Conservation (phyloP, 2,329 filamentous ascomycete species). For the Arthrobotrys megalospora region DNA sequence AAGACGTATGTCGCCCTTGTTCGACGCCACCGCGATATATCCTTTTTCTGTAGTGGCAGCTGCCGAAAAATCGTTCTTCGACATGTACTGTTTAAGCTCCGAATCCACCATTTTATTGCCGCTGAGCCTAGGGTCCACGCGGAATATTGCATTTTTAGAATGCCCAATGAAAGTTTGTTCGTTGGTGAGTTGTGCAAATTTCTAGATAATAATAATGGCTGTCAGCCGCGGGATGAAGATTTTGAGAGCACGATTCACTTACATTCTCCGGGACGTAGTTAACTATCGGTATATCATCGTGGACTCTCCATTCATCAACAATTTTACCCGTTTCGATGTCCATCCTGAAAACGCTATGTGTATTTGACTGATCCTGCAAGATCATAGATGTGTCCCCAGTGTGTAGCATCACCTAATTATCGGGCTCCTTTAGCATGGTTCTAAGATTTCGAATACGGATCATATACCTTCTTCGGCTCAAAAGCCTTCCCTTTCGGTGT, state of each 20-base stretch:
- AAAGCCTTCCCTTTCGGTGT: slow-evolving; percentile 89
- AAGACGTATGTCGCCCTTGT: slow-evolving; percentile 96
- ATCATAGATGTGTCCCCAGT: slow-evolving; percentile 91
- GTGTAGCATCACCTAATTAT: slow-evolving; percentile 84
- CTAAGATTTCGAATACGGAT: background rate
- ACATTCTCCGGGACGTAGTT: slow-evolving; percentile 92
- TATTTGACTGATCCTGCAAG: slow-evolving; percentile 83
- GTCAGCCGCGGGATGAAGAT: slow-evolving; percentile 63
- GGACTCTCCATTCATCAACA: slow-evolving; percentile 98
- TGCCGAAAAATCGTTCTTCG: slow-evolving; percentile 97
- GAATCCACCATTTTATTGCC: slow-evolving; percentile 94
- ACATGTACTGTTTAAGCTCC: slow-evolving; percentile 93
- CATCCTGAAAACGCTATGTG: slow-evolving; percentile 95
- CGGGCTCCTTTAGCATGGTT: background rate
- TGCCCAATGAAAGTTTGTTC: slow-evolving; percentile 96
- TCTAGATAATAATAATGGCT: slow-evolving; percentile 69
- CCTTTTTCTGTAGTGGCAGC: slow-evolving; percentile 96
- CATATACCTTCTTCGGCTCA: slow-evolving; percentile 81
- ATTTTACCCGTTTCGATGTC: slow-evolving; percentile 98
- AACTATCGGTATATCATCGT: slow-evolving; percentile 93
- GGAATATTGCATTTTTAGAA: slow-evolving; percentile 91
- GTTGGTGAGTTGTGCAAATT: slow-evolving; percentile 96
- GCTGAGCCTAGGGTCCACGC: slow-evolving; percentile 89
- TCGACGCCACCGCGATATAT: slow-evolving; percentile 95
- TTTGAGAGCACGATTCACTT: slow-evolving; percentile 64